Base-by-base conservation (phyloP, 192 early-diverging fungal species). In the Backusella tarrabulga region DNA sequence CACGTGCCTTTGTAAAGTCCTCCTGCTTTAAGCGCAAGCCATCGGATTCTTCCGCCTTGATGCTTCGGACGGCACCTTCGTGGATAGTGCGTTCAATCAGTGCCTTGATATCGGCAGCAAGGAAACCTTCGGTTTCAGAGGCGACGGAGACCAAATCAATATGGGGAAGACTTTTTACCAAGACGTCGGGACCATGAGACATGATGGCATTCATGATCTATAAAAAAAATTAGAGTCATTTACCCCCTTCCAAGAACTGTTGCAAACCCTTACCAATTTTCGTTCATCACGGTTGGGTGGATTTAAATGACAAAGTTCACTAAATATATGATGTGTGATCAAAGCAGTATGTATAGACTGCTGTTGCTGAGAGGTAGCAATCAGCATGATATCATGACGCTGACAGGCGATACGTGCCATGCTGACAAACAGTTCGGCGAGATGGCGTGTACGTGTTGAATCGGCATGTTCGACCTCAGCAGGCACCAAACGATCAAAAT, bases 111-210 rank as follows among this genome's bases (percentile, higher is more conserved):
- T 98, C 97, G 3, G 90, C 88, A 6, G 96, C 93, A 23, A 92
- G 80, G 76, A 94, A 97, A 1, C 97, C 97, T 80, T 99, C 97
- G 9, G 96, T 97, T 71, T 87, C 81, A 32, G 91, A 90, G 4
- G 94, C 91, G 0, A 97, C 83, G 0, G 89, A 87, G 9, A 90
- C 88, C 38, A 95, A 82, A 68, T 96, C 93, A n/a, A 95, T 82
- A 11, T 86, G 77, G 0, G 84, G 80, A 7, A 87, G 32, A 21
- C 89, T 92, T 9, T 87, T 76, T 76, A 78, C 79, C 5, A 83
- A 67, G 14, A 85, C 75, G 9, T 83, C 83, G 1, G 87, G 85
- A 32, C 87, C 91, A 14, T 82, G 83, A 1, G 83, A 80, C 74
- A 95, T 86, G 34, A 96, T 81, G 42, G 89, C 83, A 52, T 91